Evolutionary conservation across 1,284 basidiomycete genomes (phyloP).

Genomic region (Quambalaria eucalypti): DNA sequence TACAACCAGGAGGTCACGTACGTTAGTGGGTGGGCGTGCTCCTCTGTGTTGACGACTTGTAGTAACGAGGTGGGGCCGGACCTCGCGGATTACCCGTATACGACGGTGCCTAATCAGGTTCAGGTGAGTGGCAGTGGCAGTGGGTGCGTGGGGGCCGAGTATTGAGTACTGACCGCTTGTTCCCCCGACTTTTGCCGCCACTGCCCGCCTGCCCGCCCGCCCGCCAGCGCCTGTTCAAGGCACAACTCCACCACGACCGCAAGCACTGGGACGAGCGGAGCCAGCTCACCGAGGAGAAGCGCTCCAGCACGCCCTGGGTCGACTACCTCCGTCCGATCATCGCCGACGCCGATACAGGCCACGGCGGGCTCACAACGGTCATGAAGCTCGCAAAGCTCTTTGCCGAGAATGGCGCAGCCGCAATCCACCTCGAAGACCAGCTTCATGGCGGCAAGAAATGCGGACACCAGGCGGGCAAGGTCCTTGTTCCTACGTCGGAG

Average conservation of each 20-base stretch:
- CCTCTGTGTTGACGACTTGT: conserved; percentile 61
- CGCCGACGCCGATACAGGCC: conserved; percentile 44
- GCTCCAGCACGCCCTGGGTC: conserved; percentile 41
- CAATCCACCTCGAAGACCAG: conserved; percentile 45
- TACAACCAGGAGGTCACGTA: conserved; percentile 88
- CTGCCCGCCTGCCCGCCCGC: too few relatives aligned
- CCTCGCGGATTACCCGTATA: conserved; percentile 88
- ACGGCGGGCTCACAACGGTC: conserved; percentile 44
- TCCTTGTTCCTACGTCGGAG: conserved; percentile 76
- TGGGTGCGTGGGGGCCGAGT: not conserved
- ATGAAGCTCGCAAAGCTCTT: conserved; percentile 46
- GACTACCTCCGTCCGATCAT: conserved; percentile 46
- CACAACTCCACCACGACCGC: conserved; percentile 45
- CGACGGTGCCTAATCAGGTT: conserved; percentile 70
- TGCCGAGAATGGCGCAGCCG: conserved; percentile 42
- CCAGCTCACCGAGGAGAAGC: conserved; percentile 28
- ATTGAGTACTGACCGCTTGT: too few relatives aligned
- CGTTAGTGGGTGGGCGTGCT: conserved; percentile 89
- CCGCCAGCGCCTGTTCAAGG: conserved; percentile 47
- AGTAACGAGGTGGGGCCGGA: conserved; percentile 96
- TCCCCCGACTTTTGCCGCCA: conserved; percentile 56
- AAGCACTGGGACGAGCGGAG: conserved; percentile 45
- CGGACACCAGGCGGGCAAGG: conserved; percentile 86
- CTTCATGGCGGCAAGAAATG: conserved; percentile 54
- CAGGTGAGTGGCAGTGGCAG: conserved; percentile 9